A percentile compares a stretch with the other conserved stretches of the same genome.
phyloP scores from a whole-genome alignment of 768 basidiomycete species.

The Amylocystis lapponica region DNA sequence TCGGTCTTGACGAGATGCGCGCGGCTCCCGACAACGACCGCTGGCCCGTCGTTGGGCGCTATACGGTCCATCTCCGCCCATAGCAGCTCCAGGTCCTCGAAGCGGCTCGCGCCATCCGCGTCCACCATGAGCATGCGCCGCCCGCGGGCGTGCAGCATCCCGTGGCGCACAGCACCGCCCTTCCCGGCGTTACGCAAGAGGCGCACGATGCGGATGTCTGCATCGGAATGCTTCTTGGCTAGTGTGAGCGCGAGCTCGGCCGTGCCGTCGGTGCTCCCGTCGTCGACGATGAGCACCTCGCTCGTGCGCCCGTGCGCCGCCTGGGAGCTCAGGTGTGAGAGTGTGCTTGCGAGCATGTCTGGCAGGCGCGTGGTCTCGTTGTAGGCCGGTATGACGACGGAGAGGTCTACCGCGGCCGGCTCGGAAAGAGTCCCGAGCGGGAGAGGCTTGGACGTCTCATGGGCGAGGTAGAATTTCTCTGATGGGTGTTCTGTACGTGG shows the following conservation, averaged over 20 bases:
- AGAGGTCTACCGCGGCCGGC: constrained; percentile 58
- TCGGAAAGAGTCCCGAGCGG: constrained; percentile 54
- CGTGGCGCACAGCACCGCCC: constrained; percentile 90
- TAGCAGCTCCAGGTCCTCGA: constrained; percentile 76
- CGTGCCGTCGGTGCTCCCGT: constrained; percentile 81
- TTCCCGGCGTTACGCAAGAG: constrained; percentile 84
- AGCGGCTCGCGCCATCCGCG: constrained; percentile 89
- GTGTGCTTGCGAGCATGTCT: constrained; percentile 72
- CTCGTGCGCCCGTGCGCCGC: constrained; percentile 41
- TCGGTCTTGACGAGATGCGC: constrained; percentile 91
- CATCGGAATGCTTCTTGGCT: constrained; percentile 45
- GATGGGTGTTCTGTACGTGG: constrained; percentile 56
- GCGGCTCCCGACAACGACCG: constrained; percentile 76
- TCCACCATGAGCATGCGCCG: constrained; percentile 83
- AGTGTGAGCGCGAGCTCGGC: constrained; percentile 56
- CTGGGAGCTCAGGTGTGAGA: constrained; percentile 52
- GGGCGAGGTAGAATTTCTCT: constrained; percentile 61
- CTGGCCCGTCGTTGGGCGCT: constrained; percentile 44
- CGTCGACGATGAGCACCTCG: constrained; percentile 87
- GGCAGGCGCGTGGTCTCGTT: constrained; percentile 86
- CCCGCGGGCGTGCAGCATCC: constrained; percentile 80
- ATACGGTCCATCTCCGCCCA: constrained; percentile 71
- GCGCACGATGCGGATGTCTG: constrained; percentile 71
- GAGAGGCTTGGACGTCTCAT: constrained; percentile 46
- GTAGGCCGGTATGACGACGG: constrained; percentile 86